These are phyloP conservation scores for Macrolepiota fuliginosa DNA, from an alignment of 768 basidiomycete genomes.

Conservation along the genomic window DNA sequence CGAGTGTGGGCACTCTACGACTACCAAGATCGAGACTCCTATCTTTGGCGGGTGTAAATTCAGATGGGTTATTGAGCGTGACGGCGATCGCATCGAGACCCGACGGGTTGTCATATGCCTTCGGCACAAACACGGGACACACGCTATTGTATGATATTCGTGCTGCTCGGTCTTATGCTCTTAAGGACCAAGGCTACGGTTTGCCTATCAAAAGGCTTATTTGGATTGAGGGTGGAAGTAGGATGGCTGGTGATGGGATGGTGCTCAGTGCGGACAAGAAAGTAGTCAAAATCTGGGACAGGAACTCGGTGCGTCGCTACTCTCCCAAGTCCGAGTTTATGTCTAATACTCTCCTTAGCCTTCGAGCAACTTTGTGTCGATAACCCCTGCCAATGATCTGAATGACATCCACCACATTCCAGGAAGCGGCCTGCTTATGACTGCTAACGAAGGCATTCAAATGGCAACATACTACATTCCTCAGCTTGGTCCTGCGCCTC, in stretches of 20 bases:
- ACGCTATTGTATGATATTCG: conserved; percentile 94
- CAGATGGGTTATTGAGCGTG: conserved; percentile 47
- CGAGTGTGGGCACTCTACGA: conserved; percentile 65
- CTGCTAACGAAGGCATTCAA: conserved; percentile 95
- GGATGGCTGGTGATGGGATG: conserved; percentile 85
- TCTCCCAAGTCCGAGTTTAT: neutral
- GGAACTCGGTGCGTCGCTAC: conserved; percentile 59
- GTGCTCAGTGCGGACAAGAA: conserved; percentile 94
- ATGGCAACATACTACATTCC: conserved; percentile 95
- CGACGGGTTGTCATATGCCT: conserved; percentile 91
- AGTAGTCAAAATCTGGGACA: conserved; percentile 97
- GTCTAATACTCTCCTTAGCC: conserved; percentile 46
- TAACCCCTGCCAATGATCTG: conserved; percentile 87
- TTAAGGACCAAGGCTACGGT: conserved; percentile 97
- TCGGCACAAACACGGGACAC: conserved; percentile 95
- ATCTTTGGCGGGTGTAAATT: conserved; percentile 32
- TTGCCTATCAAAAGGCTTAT: conserved; percentile 78
- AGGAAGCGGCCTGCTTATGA: conserved; percentile 84
- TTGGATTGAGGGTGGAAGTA: conserved; percentile 88
- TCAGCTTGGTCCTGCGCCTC: conserved; percentile 93
- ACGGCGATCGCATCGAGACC: conserved; percentile 83
- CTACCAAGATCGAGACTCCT: conserved; percentile 55
- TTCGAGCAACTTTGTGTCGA: conserved; percentile 82
- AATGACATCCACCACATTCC: conserved; percentile 91
- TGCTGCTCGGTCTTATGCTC: conserved; percentile 74